Evolutionary conservation across 345 rosid genomes (phyloP), one percentile per base, ranked within the genome.

Genomic region (Streptanthus diversifolius): DNA sequence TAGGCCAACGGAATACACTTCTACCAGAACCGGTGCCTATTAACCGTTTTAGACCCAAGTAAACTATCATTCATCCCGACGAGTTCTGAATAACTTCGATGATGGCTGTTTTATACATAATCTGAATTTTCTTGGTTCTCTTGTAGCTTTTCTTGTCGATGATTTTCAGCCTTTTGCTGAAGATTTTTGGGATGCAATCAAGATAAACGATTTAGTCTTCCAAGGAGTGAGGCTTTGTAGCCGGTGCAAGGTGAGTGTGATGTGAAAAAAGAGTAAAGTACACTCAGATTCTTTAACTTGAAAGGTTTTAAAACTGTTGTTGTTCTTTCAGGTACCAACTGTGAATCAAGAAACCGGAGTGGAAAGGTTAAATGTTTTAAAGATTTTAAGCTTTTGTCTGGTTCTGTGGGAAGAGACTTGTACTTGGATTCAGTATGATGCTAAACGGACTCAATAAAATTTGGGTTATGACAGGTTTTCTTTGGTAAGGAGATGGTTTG

Each of bases 21-120:
- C 83, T 88, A 43, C 82, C 81, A 80, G 97, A 86, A 78, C 98
- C 97, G 1, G 79, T 93, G 68, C 90, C 97, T 58, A 52, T 93
- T 5, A 88, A 93, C 76, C 97, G 98, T 49, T 93, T 93, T 66
- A 78, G 98, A 79, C 89, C 95, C 82, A 93, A 93, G 97, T 93
- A 87, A 61, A 32, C 47, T n/a, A 18, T 7, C 7, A 6, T 12
- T 40, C 18, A 13, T 39, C 59, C 8, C 0, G 8, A 52, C 1
- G 10, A 65, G 30, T 22, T 41, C 27, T 66, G 53, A 5, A 5
- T 51, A 19, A 19, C 58, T 59, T 40, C 15, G 0, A 1, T 25
- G 22, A 25, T 19, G 13, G 27, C 51, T 7, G 48, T n/a, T 57
- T 22, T 51, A 57, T 27, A 36, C 43, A 22, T 13, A 14, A 52